Base-by-base conservation (phyloP, 768 basidiomycete species). In the Boletus bicolor region DNA sequence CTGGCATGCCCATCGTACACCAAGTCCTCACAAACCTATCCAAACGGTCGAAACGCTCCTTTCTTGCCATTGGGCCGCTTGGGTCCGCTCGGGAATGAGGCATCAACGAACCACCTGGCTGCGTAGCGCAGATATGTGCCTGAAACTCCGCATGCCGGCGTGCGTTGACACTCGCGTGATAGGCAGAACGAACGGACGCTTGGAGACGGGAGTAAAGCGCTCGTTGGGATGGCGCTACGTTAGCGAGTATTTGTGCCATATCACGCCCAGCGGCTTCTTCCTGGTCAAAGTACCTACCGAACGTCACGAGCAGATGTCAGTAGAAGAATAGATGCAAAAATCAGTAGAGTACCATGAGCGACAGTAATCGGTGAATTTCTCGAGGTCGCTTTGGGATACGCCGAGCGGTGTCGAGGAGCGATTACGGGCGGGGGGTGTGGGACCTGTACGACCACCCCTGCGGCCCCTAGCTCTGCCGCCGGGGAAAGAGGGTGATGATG, bases 1-100 rank as follows among this genome's bases (percentile, higher is more conserved):
- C 93, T 54, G 91, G 92, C 79, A 93, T 87, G 50, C 89, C 87
- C 74, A 84, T 79, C 14, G 85, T 87, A 69, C 91, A 94, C 91
- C 93, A 94, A 32, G 80, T 85, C 57, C 81, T 76, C 39, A 94
- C 72, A 69, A 95, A 94, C 39, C 83, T 77, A 56, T 85, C 80
- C 64, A 92, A 79, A 21, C 86, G 82, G 49, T 93, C 87, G 64
- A 81, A 80, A 17, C 93, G 82, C 69, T 95, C 84, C 76, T 87
- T 87, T 68, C 75, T 78, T 9, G 93, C 91, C n/a, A 78, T 68
- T 24, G 77, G 69, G 32, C 86, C 82, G 30, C 67, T 66, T 26
- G 91, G 86, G 60, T 89, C 76, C 38, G 83, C 81, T 57, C 93
- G 79, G 30, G 87, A 79, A 68, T 85, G 81, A 28, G 90, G 87